These are phyloP conservation scores for Fusarium piperis DNA, from an alignment of 2,329 filamentous ascomycete genomes.

Conservation along the genomic window DNA sequence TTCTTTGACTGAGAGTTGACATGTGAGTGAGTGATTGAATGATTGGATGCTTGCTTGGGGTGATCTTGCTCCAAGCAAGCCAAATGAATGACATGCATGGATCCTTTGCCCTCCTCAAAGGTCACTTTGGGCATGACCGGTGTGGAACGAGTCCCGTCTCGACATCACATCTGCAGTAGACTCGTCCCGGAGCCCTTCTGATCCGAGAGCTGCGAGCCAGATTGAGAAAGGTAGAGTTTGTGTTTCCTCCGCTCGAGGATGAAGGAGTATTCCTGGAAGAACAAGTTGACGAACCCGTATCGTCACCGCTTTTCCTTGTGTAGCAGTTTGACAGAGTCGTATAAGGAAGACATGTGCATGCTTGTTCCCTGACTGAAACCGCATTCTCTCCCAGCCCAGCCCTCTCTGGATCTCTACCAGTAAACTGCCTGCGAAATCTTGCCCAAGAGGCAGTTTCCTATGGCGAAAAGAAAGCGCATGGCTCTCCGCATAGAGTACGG, in stretches of 20 bases:
- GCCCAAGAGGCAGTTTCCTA: background rate
- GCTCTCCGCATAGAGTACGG: no score
- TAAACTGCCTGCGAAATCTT: background rate
- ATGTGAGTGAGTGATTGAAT: background rate
- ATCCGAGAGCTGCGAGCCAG: background rate
- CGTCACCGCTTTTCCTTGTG: slow-evolving; percentile 35
- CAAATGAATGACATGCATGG: background rate
- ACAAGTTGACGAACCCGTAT: background rate
- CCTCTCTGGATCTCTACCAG: background rate
- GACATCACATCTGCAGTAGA: background rate
- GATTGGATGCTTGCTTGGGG: background rate
- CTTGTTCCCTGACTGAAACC: background rate
- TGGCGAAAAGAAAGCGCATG: background rate
- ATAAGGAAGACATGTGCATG: slow-evolving; percentile 14
- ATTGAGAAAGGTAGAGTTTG: background rate
- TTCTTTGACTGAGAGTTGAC: background rate
- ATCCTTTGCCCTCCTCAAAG: background rate
- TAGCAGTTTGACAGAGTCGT: slow-evolving; percentile 32
- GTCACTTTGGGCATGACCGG: background rate
- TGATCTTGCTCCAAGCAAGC: background rate
- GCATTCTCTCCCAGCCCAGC: background rate
- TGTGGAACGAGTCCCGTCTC: background rate
- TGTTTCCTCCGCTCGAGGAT: background rate
- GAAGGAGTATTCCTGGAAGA: background rate
- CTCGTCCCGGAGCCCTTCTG: background rate